phyloP scores from a whole-genome alignment of 1,139 yeast genomes.

The Suhomyces atakaporum region DNA sequence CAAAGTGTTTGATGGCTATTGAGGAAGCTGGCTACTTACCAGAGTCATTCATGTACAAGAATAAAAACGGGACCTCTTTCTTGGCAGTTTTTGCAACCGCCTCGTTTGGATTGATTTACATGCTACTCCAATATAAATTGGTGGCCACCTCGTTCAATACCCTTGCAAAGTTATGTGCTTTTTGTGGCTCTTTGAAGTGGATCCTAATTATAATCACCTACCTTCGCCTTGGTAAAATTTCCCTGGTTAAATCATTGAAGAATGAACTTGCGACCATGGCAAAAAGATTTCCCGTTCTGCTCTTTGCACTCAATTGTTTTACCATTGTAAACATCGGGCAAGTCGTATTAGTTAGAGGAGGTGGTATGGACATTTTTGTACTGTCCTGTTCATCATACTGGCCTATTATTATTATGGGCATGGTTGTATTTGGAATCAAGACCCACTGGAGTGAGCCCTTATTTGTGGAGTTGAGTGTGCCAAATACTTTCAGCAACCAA shows the following conservation, averaged over 20 bases:
- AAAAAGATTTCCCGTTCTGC: conserved; percentile 2
- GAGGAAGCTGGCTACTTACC: conserved; percentile 14
- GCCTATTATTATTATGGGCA: conserved; percentile 13
- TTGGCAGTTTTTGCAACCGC: conserved; percentile 23
- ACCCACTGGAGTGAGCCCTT: conserved; percentile 13
- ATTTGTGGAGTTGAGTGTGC: conserved; percentile 10
- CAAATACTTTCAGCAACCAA: conserved; percentile 11
- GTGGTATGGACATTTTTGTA: conserved; percentile 11
- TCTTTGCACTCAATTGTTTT: conserved; percentile 7
- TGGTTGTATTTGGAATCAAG: conserved; percentile 5
- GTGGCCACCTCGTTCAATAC: conserved; percentile 10
- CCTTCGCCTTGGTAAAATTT: conserved; percentile 15
- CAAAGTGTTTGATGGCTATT: conserved; percentile 25
- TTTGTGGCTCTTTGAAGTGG: conserved; percentile 30
- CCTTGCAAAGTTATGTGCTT: conserved; percentile 24
- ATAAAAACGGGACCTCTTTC: conserved; percentile 21
- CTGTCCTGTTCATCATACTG: conserved; percentile 16
- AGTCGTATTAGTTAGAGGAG: conserved; percentile 18
- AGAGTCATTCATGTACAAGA: conserved; percentile 11
- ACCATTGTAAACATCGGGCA: conserved; percentile 15
- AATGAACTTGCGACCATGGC: background rate
- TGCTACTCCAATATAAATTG: conserved; percentile 18
- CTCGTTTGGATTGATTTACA: conserved; percentile 20
- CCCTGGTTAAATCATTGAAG: conserved; percentile 4
- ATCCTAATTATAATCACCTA: conserved; percentile 18